A percentile compares a stretch with the other conserved stretches of the same genome.
These are phyloP conservation scores for Blepharisma undulans DNA, from an alignment of 169 alveolate species.

Conservation along the genomic window DNA sequence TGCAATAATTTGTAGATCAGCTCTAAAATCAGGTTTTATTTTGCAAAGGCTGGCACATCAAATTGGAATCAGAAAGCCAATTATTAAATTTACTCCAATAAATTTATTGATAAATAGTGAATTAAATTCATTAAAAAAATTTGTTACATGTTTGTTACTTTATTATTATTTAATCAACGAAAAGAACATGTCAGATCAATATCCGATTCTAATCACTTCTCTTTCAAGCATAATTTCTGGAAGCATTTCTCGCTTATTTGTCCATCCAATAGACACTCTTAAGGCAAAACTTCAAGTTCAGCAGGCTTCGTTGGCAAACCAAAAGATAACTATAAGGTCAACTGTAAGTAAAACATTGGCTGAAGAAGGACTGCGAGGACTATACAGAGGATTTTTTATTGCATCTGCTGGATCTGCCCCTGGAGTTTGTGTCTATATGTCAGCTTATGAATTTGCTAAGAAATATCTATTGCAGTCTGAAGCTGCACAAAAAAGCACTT, in stretches of 20 bases:
- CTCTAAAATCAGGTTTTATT: neutral
- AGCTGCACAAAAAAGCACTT: constrained; percentile 47
- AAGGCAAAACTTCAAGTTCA: constrained; percentile 64
- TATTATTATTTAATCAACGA: neutral
- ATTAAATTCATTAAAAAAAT: too few species aligned
- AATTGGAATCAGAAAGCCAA: too few species aligned
- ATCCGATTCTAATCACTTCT: constrained; percentile 36
- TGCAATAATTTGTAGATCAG: neutral
- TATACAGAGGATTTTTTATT: constrained; percentile 59
- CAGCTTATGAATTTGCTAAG: constrained; percentile 64
- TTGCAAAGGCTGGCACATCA: neutral
- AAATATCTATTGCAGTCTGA: constrained; percentile 40
- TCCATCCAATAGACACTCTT: constrained; percentile 70
- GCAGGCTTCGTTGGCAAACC: neutral
- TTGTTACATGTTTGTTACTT: neutral
- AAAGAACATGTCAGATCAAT: neutral
- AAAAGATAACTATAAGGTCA: constrained; percentile 1
- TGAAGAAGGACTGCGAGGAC: constrained; percentile 56
- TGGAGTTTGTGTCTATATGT: constrained; percentile 59
- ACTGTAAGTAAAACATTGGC: constrained; percentile 42
- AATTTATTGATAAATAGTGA: neutral
- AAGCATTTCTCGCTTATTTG: constrained; percentile 43
- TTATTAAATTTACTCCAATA: neutral
- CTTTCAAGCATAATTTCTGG: constrained; percentile 50
- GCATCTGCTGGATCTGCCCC: constrained; percentile 58